These are phyloP conservation scores for Cantharellus anzutake DNA, from an alignment of 768 basidiomycete genomes.

Conservation along the genomic window DNA sequence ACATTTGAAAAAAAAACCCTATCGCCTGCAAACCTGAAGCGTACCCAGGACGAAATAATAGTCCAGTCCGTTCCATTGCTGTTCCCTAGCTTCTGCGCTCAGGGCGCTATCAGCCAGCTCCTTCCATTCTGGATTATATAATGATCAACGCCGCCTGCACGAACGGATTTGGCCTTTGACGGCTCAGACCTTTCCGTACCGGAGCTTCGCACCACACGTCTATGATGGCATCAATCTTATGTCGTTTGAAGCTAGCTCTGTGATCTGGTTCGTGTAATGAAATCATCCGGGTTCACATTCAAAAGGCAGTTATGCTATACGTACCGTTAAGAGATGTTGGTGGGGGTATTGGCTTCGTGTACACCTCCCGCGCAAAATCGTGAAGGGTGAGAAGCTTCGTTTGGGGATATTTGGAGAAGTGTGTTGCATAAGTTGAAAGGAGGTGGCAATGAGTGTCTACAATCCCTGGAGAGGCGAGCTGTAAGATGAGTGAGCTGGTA, in stretches of 20 bases:
- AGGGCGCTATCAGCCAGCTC: slow-evolving; percentile 57
- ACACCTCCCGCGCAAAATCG: slow-evolving; percentile 49
- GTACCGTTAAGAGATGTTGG: neutral
- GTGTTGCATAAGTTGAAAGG: slow-evolving; percentile 48
- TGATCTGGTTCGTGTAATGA: neutral
- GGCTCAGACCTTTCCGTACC: slow-evolving; percentile 18
- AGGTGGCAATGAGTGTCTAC: slow-evolving; percentile 79
- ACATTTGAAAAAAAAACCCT: neutral
- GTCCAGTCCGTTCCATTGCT: slow-evolving; percentile 45
- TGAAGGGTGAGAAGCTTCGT: slow-evolving; percentile 34
- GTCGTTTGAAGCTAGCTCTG: neutral
- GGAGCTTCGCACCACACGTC: slow-evolving; percentile 87
- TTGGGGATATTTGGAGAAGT: slow-evolving; percentile 39
- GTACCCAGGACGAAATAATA: slow-evolving; percentile 60
- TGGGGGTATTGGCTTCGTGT: slow-evolving; percentile 12
- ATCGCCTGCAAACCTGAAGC: neutral
- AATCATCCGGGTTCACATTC: neutral
- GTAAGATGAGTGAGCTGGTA: slow-evolving; percentile 1
- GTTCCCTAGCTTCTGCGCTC: slow-evolving; percentile 25
- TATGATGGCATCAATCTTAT: slow-evolving; percentile 45
- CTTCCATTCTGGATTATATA: slow-evolving; percentile 27
- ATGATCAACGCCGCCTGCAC: neutral
- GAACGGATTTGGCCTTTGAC: neutral
- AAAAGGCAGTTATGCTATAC: too few relatives aligned
- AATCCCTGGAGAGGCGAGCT: slow-evolving; percentile 18